Conservation (phyloP, 2,329 filamentous ascomycete species). For the Alternaria brassicae region DNA sequence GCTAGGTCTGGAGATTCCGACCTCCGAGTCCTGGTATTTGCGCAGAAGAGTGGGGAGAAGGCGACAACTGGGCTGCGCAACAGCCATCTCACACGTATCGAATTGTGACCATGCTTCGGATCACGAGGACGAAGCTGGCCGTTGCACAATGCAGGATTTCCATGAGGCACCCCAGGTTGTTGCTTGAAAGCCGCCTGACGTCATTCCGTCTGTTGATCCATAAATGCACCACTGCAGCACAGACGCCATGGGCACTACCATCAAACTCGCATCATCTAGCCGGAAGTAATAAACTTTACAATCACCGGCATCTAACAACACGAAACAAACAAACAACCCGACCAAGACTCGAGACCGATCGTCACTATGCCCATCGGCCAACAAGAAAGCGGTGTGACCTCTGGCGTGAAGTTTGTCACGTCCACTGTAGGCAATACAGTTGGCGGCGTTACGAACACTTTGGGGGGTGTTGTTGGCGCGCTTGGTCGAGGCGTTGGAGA, state of each 20-base stretch:
- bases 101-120: not conserved
- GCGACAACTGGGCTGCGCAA: not conserved
- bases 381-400: constrained; percentile 56
- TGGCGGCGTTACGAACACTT: constrained; percentile 61
- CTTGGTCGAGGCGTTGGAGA: constrained; percentile 55
- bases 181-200: constrained; percentile 17
- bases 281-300: constrained; percentile 11
- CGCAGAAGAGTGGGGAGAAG: not conserved
- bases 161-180: constrained; percentile 6
- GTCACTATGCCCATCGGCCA: constrained; percentile 46
- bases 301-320: not conserved
- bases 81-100: not conserved
- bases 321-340: constrained; percentile 1
- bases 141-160: constrained; percentile 7
- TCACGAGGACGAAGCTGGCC: not conserved
- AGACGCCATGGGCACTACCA: not conserved
- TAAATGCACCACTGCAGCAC: constrained; percentile 15
- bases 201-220: constrained; percentile 9
- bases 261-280: constrained; percentile 11
- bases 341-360: constrained; percentile 6
- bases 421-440: constrained; percentile 63
- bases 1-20: not conserved
- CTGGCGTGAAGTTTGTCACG: constrained; percentile 63
- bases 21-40: constrained; percentile 4
- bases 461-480: constrained; percentile 61